phyloP scores from a whole-genome alignment of 2,329 filamentous ascomycete species.

The Albophoma yamanashiensis region DNA sequence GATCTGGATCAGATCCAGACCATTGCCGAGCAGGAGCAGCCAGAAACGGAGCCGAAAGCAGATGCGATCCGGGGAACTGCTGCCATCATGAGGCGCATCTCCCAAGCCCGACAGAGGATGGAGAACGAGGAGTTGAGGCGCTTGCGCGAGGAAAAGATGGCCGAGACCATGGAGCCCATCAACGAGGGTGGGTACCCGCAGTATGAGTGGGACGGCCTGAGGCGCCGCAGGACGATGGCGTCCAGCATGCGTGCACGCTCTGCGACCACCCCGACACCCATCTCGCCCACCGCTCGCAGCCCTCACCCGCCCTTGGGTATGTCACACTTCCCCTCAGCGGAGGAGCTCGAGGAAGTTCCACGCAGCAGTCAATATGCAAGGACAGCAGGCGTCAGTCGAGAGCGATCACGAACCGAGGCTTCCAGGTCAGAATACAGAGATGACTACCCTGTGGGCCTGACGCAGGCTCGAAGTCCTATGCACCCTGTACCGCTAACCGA shows the following conservation, averaged over 20 bases:
- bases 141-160: constrained; percentile 66
- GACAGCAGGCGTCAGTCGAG: constrained; percentile 42
- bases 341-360: constrained; percentile 46
- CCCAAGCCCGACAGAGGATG: constrained; percentile 61
- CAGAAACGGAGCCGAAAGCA: constrained; percentile 92
- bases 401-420: constrained; percentile 21
- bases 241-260: constrained; percentile 17
- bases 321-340: constrained; percentile 63
- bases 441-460: constrained; percentile 22
- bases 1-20: constrained; percentile 93
- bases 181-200: constrained; percentile 59
- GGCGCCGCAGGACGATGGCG: constrained; percentile 54
- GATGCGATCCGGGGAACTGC: constrained; percentile 89
- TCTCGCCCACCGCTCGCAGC: constrained; percentile 15
- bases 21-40: constrained; percentile 88
- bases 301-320: constrained; percentile 54
- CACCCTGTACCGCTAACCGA: constrained; percentile 53
- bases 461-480: constrained; percentile 40
- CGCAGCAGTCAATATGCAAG: constrained; percentile 40
- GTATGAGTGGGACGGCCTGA: constrained; percentile 86
- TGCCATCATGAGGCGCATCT: constrained; percentile 77
- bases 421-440: constrained; percentile 19
- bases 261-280: constrained; percentile 14
- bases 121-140: constrained; percentile 71
- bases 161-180: constrained; percentile 62